Evolutionary conservation across 495 filamentous ascomycete genomes (phyloP), one percentile per base, ranked within the genome.

Genomic region (Oidiodendron maius): DNA sequence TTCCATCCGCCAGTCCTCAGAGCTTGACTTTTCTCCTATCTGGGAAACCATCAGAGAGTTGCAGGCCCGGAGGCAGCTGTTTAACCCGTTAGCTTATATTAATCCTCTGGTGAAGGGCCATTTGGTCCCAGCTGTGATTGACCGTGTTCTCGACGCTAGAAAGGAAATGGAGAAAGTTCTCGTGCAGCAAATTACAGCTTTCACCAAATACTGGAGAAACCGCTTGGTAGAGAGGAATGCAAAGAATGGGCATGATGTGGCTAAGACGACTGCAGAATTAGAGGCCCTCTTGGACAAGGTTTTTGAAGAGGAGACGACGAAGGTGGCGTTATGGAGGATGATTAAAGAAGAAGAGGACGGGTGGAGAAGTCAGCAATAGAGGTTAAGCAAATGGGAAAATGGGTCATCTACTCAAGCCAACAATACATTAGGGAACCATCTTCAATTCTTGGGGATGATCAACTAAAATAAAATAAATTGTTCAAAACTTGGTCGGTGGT

Each of bases 121-220:
- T 3, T 69, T 82, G 4, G 57, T 83, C 17, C 79, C 80, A 0
- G 71, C 72, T n/a, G 79, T 82, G 5, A 73, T 82, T 4, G 77
- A 82, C 56, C 82, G 80, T 57, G 76, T 82, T 67, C 69, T 82
- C 15, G 87, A 90, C 61, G 86, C 84, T 22, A 83, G 85, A 60
- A 85, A 86, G 42, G 88, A 91, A 64, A 68, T 95, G 2, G 89
- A 95, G 51, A 85, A 83, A 15, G 68, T 84, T 22, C 71, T 95
- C 15, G 67, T 89, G 35, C 83, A 82, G 17, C 81, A 83, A 12
- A 93, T 95, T 55, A 85, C 83, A 41, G 83, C 86, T 18, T 91
- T 93, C 54, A 88, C 86, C 24, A 79, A 77, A 61, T 71, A 71
- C 43, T 85, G 71, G 77, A 74, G 44, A 61, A 52, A 48, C 53